Percentiles rank a stretch among this genome's conserved stretches.
Evolutionary conservation across 139 green algal species (phyloP).

Genomic region (Penium margaritaceum): DNA sequence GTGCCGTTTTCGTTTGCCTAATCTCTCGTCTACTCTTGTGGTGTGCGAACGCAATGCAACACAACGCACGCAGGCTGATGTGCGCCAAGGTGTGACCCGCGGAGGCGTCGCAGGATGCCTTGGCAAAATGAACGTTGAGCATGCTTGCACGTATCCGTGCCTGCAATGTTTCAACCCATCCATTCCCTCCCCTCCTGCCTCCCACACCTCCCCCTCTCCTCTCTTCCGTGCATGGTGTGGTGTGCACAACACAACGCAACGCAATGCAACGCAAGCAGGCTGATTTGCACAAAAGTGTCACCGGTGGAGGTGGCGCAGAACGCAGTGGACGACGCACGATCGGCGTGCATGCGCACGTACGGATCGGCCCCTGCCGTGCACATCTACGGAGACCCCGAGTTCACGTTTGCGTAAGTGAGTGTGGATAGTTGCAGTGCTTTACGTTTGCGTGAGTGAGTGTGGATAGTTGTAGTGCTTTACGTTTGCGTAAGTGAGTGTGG

Average conservation of each 20-base stretch:
- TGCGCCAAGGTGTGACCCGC: constrained; percentile 60
- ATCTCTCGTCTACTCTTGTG: too few relatives aligned
- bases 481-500: too few relatives aligned
- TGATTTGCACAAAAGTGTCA: constrained; percentile 74
- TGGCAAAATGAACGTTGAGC: constrained; percentile 90
- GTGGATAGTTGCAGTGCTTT: too few relatives aligned
- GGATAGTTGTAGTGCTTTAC: too few relatives aligned
- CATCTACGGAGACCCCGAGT: constrained; percentile 80
- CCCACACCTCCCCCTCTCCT: background rate
- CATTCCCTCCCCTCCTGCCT: background rate
- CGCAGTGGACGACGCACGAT: constrained; percentile 83
- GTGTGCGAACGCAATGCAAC: too few relatives aligned
- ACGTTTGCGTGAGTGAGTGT: too few relatives aligned
- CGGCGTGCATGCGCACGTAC: constrained; percentile 86
- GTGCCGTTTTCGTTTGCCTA: too few relatives aligned
- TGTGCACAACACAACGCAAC: constrained; percentile 74
- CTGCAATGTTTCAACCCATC: constrained; percentile 6
- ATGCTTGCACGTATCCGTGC: constrained; percentile 44
- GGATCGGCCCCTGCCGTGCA: constrained; percentile 67
- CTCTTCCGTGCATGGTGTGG: background rate
- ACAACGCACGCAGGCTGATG: constrained; percentile 85
- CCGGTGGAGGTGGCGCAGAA: constrained; percentile 64
- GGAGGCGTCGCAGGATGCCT: constrained; percentile 71
- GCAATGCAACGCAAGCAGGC: constrained; percentile 77
- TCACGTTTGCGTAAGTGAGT: constrained; percentile 71